Conservation (phyloP, 331 rosid species). For the Arachis monticola region DNA sequence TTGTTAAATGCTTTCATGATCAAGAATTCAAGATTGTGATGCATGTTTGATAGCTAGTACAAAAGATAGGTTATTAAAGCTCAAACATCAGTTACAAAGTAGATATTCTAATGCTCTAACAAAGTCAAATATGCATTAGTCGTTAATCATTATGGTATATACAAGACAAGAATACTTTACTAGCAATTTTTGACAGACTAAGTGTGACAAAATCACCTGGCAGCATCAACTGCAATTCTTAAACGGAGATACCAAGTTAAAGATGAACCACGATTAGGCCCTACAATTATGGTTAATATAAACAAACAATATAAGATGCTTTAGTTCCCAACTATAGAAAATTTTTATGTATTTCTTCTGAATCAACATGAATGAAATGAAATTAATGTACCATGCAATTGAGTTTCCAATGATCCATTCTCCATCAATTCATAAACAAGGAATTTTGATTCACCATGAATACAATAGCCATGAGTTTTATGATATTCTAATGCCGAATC, state of each 20-base stretch:
- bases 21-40: too few relatives aligned
- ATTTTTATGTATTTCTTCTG: neutral
- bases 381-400: slow-evolving; percentile 62
- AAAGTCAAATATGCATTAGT: slow-evolving; percentile 28
- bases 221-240: slow-evolving; percentile 82
- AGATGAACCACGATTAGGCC: slow-evolving; percentile 67
- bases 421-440: slow-evolving; percentile 86
- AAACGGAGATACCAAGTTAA: slow-evolving; percentile 82
- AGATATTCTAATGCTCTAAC: slow-evolving; percentile 66
- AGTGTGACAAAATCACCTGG: slow-evolving; percentile 57
- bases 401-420: slow-evolving; percentile 77
- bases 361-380: slow-evolving; percentile 15
- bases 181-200: slow-evolving; percentile 2
- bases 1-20: too few relatives aligned
- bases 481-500: slow-evolving; percentile 80
- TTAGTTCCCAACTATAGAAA: neutral
- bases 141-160: neutral
- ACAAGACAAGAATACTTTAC: slow-evolving; percentile 1
- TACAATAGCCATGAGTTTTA: slow-evolving; percentile 78
- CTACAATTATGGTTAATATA: slow-evolving; percentile 49
- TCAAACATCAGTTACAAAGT: too few relatives aligned
- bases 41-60: too few relatives aligned
- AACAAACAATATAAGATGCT: slow-evolving; percentile 28
- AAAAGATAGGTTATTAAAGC: too few relatives aligned
- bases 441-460: slow-evolving; percentile 74